These are phyloP conservation scores for Syncephalastrum racemosum DNA, from an alignment of 371 early-diverging fungal species.

Conservation along the genomic window DNA sequence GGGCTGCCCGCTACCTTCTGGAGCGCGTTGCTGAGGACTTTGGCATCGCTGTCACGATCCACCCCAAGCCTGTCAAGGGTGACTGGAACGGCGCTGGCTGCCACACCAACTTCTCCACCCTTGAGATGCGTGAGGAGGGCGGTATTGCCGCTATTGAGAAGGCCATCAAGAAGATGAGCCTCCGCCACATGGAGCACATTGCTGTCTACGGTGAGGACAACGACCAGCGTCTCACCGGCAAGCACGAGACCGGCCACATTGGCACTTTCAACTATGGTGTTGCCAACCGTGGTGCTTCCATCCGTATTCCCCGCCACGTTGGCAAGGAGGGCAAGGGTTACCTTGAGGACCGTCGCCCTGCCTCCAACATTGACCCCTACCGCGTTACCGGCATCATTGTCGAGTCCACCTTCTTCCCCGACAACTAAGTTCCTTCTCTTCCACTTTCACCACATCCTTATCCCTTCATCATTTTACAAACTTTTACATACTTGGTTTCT, in stretches of 20 bases:
- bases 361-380: constrained; percentile 69
- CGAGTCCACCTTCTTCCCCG: constrained; percentile 43
- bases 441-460: constrained; percentile 1
- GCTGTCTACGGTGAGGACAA: constrained; percentile 68
- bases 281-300: constrained; percentile 68
- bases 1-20: constrained; percentile 51
- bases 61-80: constrained; percentile 57
- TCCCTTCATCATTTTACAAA: constrained; percentile 4
- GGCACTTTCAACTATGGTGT: constrained; percentile 60
- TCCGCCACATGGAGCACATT: constrained; percentile 58
- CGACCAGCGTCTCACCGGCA: constrained; percentile 61
- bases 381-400: constrained; percentile 59
- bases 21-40: constrained; percentile 58
- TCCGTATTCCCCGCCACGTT: constrained; percentile 66
- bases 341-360: constrained; percentile 64
- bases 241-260: constrained; percentile 63
- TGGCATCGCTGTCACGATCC: constrained; percentile 48
- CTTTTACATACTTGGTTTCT: background rate
- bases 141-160: constrained; percentile 52
- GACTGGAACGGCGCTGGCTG: constrained; percentile 59
- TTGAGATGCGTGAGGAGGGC: constrained; percentile 47
- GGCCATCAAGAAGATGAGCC: constrained; percentile 50
- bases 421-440: constrained; percentile 12
- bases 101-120: constrained; percentile 54
- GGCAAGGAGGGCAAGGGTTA: constrained; percentile 63